Evolutionary conservation across 2,329 filamentous ascomycete genomes (phyloP).

Genomic region (Neofusicoccum sp.): DNA sequence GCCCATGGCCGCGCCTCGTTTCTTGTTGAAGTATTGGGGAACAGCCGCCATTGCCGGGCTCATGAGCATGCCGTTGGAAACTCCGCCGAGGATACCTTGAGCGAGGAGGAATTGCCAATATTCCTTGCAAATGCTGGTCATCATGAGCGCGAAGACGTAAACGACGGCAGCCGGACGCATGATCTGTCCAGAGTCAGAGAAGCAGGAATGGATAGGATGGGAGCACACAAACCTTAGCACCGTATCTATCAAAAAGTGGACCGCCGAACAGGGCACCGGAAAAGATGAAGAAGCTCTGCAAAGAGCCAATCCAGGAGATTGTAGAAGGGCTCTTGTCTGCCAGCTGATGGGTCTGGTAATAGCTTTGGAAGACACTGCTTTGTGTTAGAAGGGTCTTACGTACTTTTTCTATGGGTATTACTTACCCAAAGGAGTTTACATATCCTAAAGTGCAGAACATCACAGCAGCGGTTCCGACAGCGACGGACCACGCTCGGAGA

Average conservation of each 20-base stretch:
- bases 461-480: neutral
- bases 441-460: conserved; percentile 5
- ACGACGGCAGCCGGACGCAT: neutral
- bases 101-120: conserved; percentile 52
- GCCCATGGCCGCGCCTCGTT: conserved; percentile 45
- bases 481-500: neutral
- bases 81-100: conserved; percentile 48
- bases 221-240: neutral
- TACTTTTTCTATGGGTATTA: too few relatives aligned
- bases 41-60: conserved; percentile 47
- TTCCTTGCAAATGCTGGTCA: conserved; percentile 52
- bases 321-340: conserved; percentile 38
- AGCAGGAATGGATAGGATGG: neutral
- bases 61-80: conserved; percentile 47
- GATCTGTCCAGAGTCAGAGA: neutral
- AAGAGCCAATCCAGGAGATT: conserved; percentile 51
- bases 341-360: conserved; percentile 45
- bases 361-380: conserved; percentile 47
- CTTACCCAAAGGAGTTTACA: conserved; percentile 1
- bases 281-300: conserved; percentile 46
- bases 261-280: neutral
- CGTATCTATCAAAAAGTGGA: neutral
- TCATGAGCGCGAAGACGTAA: conserved; percentile 51
- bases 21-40: conserved; percentile 47
- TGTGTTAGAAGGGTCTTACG: conserved; percentile 11